Evolutionary conservation across 2,329 filamentous ascomycete genomes (phyloP), one percentile per base, ranked within the genome.

Genomic region (Colletotrichum sp.): DNA sequence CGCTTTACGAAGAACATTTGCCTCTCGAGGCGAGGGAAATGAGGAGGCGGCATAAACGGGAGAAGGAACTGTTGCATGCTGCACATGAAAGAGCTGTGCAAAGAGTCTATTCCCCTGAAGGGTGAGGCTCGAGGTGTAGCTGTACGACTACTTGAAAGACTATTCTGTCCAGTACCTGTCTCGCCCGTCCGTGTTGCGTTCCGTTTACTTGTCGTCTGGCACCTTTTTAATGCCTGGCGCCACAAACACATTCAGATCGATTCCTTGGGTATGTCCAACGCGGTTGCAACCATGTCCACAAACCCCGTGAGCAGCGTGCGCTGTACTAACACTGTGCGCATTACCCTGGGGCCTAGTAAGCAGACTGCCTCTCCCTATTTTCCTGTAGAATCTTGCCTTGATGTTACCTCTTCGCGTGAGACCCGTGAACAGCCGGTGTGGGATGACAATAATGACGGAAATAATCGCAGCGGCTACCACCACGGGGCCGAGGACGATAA

Each of bases 31-130:
- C 73, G 6, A 60, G 73, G 64, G 64, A 75, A 32, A 75, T 73
- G 73, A 67, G 73, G 26, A 73, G 60, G 16, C 66, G 64, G 34
- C 73, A 75, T 16, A 66, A 73, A 18, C 39, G 73, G n/a, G 73
- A 75, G 64, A 55, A 64, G 73, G 73, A 73, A 21, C 59, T 75
- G 13, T 30, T 75, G 5, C 72, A 69, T 28, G 70, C 64, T 34
- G 73, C 73, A 2, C 73, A 75, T 12, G 73, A 75, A 24, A 71
- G 70, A 9, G 73, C 73, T 6, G 59, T 75, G 26, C 73, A 75
- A 24, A 48, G 65, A 7, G 34, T 75, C 18, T 73, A 75, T 32
- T 61, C 48, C 16, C 64, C 70, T 3, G 73, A 75, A 7, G 39
- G 61, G 34, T 36, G 18, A 18, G 26, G 24, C 36, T 21, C 7